Evolutionary conservation across 805 yeast genomes (phyloP), one percentile per base, ranked within the genome.

Genomic region (Wickerhamiella australiensis): DNA sequence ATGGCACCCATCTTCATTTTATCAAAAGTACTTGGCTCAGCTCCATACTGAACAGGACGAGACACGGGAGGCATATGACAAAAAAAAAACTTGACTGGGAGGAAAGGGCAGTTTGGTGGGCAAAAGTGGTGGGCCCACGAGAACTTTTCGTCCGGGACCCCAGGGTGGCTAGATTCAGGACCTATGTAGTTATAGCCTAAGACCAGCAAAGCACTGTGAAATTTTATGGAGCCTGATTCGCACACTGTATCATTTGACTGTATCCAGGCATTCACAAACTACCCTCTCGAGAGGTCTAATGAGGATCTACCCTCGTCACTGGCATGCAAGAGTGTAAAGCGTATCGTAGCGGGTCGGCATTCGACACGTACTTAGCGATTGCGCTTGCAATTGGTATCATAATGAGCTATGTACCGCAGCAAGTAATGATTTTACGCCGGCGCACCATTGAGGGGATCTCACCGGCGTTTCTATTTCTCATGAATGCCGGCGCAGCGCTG

Each of bases 1-100:
- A 90, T 71, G 53, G 87, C 81, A 50, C 99, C 99, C 97, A 92
- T 92, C 70, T 92, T 92, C 77, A 92, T 85, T 71, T 92, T 92
- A 50, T 92, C 96, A 70, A 88, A 86, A 67, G 82, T 79, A 45
- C 96, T 82, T 51, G 94, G 95, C 57, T 63, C 62, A 36, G 57
- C 54, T 11, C 55, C 44, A 9, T 33, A 33, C 23, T 52, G 56
- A 63, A 46, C 57, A 61, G 48, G 62, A 56, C 49, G 58, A 51
- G 18, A 57, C 23, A 20, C 59, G 58, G 1, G 58, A 56, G 43
- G 73, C 72, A 55, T 55, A 13, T 33, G 38, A 33, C 38, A 33
- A 33, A 33, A 27, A 27, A 46, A 46, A 25, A 23, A 22, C 6
- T n/a, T 11, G 7, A 26, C 31, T 7, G 12, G 31, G 12, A 26